Evolutionary conservation across 208 protist genomes (phyloP).

Genomic region (Balamuthia mandrillaris): DNA sequence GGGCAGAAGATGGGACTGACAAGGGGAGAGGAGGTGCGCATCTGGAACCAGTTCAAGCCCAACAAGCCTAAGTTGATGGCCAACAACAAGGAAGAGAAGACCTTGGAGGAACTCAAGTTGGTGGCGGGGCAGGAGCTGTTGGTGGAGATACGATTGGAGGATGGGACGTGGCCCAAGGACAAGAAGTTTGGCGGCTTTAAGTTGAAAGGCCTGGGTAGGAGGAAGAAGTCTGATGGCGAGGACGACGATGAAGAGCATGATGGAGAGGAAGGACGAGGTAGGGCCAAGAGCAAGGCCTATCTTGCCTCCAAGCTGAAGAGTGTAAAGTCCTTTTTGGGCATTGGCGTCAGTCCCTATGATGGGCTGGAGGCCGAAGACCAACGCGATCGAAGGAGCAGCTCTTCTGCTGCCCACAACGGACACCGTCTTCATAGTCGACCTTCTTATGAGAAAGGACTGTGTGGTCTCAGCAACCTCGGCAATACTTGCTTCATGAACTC

Average conservation of each 20-base stretch:
- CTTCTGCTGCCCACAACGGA: not conserved
- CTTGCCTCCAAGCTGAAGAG: not conserved
- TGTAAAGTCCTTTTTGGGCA: not conserved
- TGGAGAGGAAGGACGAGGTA: not conserved
- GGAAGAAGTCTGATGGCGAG: not conserved
- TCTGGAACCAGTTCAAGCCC: conserved; percentile 12
- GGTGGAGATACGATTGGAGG: conserved; percentile 14
- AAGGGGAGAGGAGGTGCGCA: not conserved
- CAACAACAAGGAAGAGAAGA: not conserved
- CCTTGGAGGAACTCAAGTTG: conserved; percentile 13
- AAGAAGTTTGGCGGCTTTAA: not conserved
- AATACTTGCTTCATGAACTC: conserved; percentile 96
- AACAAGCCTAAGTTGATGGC: conserved; percentile 4
- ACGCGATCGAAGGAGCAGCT: not conserved
- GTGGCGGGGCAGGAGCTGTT: conserved; percentile 25
- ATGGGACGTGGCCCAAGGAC: conserved; percentile 26
- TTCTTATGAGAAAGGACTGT: not conserved
- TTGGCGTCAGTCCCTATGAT: not conserved
- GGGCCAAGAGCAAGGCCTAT: not conserved
- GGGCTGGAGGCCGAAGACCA: not conserved
- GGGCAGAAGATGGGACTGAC: not conserved
- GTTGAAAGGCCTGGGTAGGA: not conserved
- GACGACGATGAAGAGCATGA: not conserved
- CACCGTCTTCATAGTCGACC: not conserved
- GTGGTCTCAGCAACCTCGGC: conserved; percentile 25